These are phyloP conservation scores for Aspergillus mulundensis DNA, from an alignment of 495 filamentous ascomycete species.

Conservation along the genomic window DNA sequence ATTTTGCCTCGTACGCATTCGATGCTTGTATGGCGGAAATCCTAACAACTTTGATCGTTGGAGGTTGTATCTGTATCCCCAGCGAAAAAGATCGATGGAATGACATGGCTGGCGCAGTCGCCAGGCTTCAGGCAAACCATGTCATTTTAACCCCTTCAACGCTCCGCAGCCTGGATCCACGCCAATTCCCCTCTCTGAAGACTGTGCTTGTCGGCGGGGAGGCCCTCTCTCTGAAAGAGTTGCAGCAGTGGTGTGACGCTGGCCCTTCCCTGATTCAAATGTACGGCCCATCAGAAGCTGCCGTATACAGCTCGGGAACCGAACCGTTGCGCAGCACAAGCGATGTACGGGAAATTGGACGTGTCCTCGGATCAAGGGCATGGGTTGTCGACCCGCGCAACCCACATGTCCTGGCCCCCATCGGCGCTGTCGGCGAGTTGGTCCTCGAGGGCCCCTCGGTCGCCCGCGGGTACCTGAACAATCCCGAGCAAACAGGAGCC, in stretches of 20 bases:
- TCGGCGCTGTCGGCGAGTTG: conserved; percentile 59
- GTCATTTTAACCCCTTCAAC: neutral
- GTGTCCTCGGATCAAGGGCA: neutral
- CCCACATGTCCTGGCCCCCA: conserved; percentile 46
- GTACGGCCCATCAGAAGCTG: neutral
- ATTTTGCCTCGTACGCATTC: neutral
- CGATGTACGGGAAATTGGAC: neutral
- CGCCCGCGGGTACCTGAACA: conserved; percentile 47
- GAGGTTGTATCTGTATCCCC: conserved; percentile 19
- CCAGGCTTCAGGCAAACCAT: neutral
- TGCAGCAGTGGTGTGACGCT: neutral
- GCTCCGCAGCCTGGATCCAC: neutral
- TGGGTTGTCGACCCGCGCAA: conserved; percentile 42
- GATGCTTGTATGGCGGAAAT: neutral
- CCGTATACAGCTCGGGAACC: neutral
- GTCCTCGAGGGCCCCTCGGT: conserved; percentile 55
- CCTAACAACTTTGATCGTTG: neutral
- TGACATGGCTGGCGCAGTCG: neutral
- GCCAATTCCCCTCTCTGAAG: neutral
- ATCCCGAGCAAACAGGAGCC: conserved; percentile 32
- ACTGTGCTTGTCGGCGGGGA: neutral
- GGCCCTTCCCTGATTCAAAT: neutral
- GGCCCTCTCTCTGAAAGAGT: neutral
- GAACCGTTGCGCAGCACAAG: neutral
- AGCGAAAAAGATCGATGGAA: neutral